A percentile compares a stretch with the other conserved stretches of the same genome.
phyloP scores from a whole-genome alignment of 371 early-diverging fungal genomes.

The Mucor circinelloides region DNA sequence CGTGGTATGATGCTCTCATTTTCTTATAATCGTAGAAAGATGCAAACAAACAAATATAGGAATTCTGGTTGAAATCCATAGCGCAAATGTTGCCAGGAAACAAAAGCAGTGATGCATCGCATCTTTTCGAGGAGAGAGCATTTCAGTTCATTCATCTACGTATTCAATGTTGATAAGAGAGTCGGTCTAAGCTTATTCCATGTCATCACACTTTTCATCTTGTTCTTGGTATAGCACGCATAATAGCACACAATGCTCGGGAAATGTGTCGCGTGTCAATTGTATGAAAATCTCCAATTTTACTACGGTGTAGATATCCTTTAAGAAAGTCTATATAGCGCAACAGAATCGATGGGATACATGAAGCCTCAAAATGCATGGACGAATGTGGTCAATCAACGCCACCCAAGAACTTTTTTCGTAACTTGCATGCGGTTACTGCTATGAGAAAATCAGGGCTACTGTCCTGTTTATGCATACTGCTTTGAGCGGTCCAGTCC shows the following conservation, averaged over 20 bases:
- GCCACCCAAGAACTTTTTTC: neutral
- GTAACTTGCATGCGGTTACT: neutral
- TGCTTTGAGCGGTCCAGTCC: neutral
- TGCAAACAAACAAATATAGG: neutral
- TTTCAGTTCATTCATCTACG: no score
- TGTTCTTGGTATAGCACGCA: neutral
- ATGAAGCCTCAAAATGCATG: no score
- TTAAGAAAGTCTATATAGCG: neutral
- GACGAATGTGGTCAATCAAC: neutral
- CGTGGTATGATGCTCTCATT: neutral
- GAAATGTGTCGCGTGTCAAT: neutral
- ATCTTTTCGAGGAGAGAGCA: no score
- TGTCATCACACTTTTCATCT: neutral
- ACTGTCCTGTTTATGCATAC: neutral
- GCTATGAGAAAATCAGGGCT: neutral
- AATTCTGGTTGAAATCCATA: neutral
- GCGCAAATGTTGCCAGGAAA: neutral
- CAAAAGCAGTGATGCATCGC: neutral
- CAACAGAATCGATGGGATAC: neutral
- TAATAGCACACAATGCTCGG: neutral
- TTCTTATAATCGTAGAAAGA: neutral
- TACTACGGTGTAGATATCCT: neutral
- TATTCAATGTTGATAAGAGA: neutral
- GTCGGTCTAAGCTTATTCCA: neutral
- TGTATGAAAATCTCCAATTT: neutral